Base-by-base conservation (phyloP, 2,329 filamentous ascomycete genomes). In the Cytospora paraplurivora region DNA sequence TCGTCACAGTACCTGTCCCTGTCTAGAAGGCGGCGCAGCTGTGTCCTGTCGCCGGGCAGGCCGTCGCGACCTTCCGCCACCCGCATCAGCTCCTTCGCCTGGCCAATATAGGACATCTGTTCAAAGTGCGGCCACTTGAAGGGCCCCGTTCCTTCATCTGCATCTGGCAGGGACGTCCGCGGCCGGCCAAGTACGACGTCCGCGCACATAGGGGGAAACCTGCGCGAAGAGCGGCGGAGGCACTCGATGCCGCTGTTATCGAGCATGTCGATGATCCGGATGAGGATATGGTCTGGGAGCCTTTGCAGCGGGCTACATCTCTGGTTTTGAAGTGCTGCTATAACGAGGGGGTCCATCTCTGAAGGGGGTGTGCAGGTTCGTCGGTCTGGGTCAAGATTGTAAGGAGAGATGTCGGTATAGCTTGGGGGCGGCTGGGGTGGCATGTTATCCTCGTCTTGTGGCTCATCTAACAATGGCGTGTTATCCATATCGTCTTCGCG, bases 211-310 rank as follows among this genome's bases (percentile, higher is more conserved):
- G 44, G 38, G 6, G 56, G 33, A 13, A 51, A 59, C 41, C 47
- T 15, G 56, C 56, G 44, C 17, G 44, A 17, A 10, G 13, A n/a
- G 12, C 56, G 56, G 12, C 56, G 56, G 47, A 59, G 13, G 47
- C 56, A 59, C 44, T 59, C 56, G 15, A 59, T 8, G 19, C 44
- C 56, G 27, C 32, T 35, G 33, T 59, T 32, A 15, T 51, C 47
- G 33, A 50, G 47, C 44, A 59, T 27, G 12, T 50, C 32, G 19
- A 59, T 59, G 7, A 41, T 59, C 34, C 1, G 33, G 19, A 27
- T 7, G n/a, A 59, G 56, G 11, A 59, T 47, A 33, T 19, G 11
- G 47, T 41, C 13, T 33, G 56, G 56, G 7, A 59, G 47, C 32
- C 34, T 32, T 12, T 52, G n/a, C 5, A 59, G n/a, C 7, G 19